phyloP scores from a whole-genome alignment of 805 yeast genomes.

The Kuraishia floccosa region DNA sequence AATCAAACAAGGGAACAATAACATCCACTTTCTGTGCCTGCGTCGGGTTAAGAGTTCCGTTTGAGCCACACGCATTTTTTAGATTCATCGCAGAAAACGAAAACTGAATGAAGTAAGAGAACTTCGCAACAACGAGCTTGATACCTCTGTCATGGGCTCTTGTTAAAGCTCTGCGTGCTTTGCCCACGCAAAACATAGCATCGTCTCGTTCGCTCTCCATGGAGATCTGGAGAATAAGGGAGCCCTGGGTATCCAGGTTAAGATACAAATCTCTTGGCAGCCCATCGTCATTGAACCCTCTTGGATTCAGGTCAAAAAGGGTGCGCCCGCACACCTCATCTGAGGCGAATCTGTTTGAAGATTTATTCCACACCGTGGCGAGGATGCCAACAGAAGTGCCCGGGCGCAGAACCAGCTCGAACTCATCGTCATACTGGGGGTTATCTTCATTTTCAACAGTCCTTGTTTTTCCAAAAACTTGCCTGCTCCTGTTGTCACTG shows the following conservation, averaged over 20 bases:
- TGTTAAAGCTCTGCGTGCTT: conserved; percentile 53
- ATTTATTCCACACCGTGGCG: conserved; percentile 46
- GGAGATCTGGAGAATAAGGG: conserved; percentile 51
- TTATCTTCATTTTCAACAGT: conserved; percentile 45
- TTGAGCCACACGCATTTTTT: no score
- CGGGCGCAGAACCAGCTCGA: conserved; percentile 1
- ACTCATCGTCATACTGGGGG: conserved; percentile 81
- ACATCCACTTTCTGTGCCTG: no score
- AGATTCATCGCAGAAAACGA: conserved; percentile 30
- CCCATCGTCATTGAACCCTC: conserved; percentile 61
- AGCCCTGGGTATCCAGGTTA: conserved; percentile 61
- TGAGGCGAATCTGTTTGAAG: no score
- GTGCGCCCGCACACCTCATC: no score
- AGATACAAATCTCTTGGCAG: conserved; percentile 47
- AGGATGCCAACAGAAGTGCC: not conserved
- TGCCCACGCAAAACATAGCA: conserved; percentile 72
- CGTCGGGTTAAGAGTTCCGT: no score
- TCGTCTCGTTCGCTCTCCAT: conserved; percentile 75
- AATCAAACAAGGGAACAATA: conserved; percentile 63
- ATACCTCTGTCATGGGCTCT: conserved; percentile 59
- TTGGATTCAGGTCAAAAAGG: no score
- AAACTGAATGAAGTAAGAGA: conserved; percentile 43
- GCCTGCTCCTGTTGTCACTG: not conserved
- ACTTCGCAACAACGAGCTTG: conserved; percentile 61
- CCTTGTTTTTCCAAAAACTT: conserved; percentile 37